Conservation (phyloP, 352 stramenopile species). For the Pythium angustatum region DNA sequence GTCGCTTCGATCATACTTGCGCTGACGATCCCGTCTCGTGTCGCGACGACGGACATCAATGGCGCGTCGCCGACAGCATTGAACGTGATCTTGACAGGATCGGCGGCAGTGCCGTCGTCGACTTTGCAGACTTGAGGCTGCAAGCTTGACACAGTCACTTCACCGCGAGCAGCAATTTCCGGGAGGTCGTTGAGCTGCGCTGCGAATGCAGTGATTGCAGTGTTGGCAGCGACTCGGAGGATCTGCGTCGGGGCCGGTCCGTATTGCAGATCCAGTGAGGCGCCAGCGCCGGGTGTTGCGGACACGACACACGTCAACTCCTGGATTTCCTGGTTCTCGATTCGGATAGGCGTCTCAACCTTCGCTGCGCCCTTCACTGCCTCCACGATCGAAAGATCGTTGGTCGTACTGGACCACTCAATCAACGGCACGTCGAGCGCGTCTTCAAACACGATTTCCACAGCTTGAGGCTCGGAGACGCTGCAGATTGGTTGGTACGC, state of each 20-base stretch:
- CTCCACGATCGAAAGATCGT: conserved; percentile 67
- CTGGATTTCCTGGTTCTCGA: conserved; percentile 66
- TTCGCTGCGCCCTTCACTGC: conserved; percentile 47
- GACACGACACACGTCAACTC: conserved; percentile 54
- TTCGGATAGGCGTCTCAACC: conserved; percentile 36
- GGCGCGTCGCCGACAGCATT: conserved; percentile 44
- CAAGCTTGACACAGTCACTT: conserved; percentile 49
- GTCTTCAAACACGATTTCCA: conserved; percentile 71
- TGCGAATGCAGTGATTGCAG: conserved; percentile 34
- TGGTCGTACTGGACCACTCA: conserved; percentile 50
- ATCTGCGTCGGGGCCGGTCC: conserved; percentile 31
- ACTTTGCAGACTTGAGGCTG: conserved; percentile 44
- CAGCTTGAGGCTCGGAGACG: conserved; percentile 32
- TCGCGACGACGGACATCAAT: conserved; percentile 38
- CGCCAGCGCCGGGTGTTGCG: conserved; percentile 20
- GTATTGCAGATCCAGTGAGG: conserved; percentile 61
- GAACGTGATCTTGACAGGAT: conserved; percentile 53
- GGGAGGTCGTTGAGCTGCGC: conserved; percentile 54
- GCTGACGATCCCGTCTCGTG: conserved; percentile 54
- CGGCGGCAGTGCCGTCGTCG: conserved; percentile 26
- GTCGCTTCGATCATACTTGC: conserved; percentile 48
- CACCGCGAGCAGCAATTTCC: conserved; percentile 41
- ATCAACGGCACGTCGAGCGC: conserved; percentile 51
- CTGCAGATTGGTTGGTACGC: conserved; percentile 64
- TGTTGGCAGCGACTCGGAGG: conserved; percentile 39